Conservation (phyloP, 306 rosid species). For the Urtica urens region DNA sequence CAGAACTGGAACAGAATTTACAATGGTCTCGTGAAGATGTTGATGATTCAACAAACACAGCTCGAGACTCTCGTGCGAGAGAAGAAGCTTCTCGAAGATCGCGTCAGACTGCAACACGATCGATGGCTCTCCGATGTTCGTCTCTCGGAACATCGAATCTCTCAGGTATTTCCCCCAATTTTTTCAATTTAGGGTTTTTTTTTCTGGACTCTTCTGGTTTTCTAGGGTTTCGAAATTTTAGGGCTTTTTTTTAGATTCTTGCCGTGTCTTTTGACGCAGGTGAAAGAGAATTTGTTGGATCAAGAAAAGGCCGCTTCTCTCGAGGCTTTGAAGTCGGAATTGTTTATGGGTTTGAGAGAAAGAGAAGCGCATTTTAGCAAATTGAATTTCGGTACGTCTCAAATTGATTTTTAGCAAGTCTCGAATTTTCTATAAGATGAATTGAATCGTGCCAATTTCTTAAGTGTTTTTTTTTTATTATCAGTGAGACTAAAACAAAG, state of each 20-base stretch:
- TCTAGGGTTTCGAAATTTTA: conserved; percentile 33
- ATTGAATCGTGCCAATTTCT: too few relatives aligned
- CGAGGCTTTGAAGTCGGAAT: conserved; percentile 36
- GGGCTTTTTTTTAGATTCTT: conserved; percentile 7
- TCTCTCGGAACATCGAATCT: conserved; percentile 26
- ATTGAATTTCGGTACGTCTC: too few relatives aligned
- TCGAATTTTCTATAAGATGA: too few relatives aligned
- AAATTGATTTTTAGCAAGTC: too few relatives aligned
- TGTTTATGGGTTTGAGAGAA: conserved; percentile 36
- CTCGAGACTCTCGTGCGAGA: conserved; percentile 41
- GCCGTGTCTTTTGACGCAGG: conserved; percentile 28
- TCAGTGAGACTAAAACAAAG: too few relatives aligned
- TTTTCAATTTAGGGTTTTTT: not conserved
- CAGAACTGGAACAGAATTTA: conserved; percentile 55
- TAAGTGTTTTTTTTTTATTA: too few relatives aligned
- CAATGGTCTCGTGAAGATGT: conserved; percentile 38
- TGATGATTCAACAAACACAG: conserved; percentile 48
- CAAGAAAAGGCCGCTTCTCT: conserved; percentile 38
- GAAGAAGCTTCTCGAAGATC: conserved; percentile 47
- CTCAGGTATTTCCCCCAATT: conserved; percentile 31
- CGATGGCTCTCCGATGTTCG: conserved; percentile 46
- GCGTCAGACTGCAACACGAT: conserved; percentile 38
- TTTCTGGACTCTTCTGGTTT: not conserved
- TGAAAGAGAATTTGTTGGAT: conserved; percentile 25
- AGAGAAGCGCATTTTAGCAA: conserved; percentile 32